These are phyloP conservation scores for Pleodorina starrii DNA, from an alignment of 139 green algal species.

Conservation along the genomic window DNA sequence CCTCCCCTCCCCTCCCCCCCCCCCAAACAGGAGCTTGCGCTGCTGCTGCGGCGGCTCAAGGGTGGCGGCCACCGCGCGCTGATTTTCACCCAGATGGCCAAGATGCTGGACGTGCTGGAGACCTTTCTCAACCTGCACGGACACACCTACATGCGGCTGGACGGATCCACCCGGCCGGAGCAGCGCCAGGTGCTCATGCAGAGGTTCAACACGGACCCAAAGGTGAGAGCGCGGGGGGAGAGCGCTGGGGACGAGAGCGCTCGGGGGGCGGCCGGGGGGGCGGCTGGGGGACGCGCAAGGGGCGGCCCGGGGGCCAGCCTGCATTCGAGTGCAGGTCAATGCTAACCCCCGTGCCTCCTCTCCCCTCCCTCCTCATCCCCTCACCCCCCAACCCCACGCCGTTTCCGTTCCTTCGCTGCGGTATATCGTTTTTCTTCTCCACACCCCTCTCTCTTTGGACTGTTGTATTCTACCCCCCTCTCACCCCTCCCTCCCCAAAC, in stretches of 20 bases:
- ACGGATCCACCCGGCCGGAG: slow-evolving; percentile 97
- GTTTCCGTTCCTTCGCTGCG: too few relatives aligned
- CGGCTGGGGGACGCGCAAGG: not conserved
- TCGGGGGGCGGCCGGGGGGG: not conserved
- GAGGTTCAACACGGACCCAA: slow-evolving; percentile 66
- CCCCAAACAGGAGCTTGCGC: slow-evolving; percentile 79
- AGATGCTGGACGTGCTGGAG: slow-evolving; percentile 98
- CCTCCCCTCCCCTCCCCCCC: not conserved
- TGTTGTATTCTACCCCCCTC: too few relatives aligned
- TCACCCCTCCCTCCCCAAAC: too few relatives aligned
- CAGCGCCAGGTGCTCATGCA: slow-evolving; percentile 92
- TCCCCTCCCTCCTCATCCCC: too few relatives aligned
- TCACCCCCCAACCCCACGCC: too few relatives aligned
- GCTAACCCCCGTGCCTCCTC: too few relatives aligned
- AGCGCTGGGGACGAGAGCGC: too few relatives aligned
- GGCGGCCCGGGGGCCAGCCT: too few relatives aligned
- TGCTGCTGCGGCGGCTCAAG: slow-evolving; percentile 88
- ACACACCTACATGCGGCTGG: slow-evolving; percentile 96
- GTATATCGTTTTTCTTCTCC: too few relatives aligned
- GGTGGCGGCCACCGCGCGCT: slow-evolving; percentile 87
- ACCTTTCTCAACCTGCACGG: slow-evolving; percentile 96
- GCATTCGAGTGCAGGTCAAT: too few relatives aligned
- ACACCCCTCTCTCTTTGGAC: too few relatives aligned
- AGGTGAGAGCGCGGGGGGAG: not conserved
- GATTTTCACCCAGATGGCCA: slow-evolving; percentile 98